Percentiles rank a stretch among this genome's conserved stretches.
Evolutionary conservation across 129 eudicot genomes (phyloP).

Genomic region (Helianthus tuberosus): DNA sequence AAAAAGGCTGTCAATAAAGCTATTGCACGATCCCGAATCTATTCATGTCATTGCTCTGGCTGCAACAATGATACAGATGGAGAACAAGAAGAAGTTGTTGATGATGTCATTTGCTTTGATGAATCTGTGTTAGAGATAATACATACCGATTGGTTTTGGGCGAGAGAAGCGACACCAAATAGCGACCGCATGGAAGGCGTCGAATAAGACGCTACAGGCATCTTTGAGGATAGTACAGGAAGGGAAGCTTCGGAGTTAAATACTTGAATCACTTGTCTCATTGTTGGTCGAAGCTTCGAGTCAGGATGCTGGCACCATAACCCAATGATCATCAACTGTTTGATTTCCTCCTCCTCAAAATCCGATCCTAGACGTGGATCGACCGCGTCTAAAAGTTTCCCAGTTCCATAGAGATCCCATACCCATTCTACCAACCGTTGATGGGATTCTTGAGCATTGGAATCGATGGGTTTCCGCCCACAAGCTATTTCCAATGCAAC

Average conservation of each 20-base stretch:
- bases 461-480: slow-evolving; percentile 2
- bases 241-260: not conserved
- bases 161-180: not conserved
- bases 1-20: not conserved
- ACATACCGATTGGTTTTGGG: not conserved
- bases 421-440: slow-evolving; percentile 16
- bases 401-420: not conserved
- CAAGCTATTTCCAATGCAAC: slow-evolving; percentile 14
- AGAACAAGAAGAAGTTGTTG: not conserved
- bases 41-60: not conserved
- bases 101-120: not conserved
- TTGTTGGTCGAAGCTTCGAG: not conserved
- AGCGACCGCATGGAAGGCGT: not conserved
- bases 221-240: slow-evolving; percentile 5
- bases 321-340: not conserved
- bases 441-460: not conserved
- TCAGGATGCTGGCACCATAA: slow-evolving; percentile 10
- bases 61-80: not conserved
- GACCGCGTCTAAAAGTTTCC: not conserved
- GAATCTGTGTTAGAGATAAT: not conserved
- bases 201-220: slow-evolving; percentile 5
- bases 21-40: not conserved
- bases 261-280: slow-evolving; percentile 18
- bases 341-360: slow-evolving; percentile 7
- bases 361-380: slow-evolving; percentile 11